Conservation (phyloP, 768 basidiomycete genomes). For the Paxillus ammoniavirescens region DNA sequence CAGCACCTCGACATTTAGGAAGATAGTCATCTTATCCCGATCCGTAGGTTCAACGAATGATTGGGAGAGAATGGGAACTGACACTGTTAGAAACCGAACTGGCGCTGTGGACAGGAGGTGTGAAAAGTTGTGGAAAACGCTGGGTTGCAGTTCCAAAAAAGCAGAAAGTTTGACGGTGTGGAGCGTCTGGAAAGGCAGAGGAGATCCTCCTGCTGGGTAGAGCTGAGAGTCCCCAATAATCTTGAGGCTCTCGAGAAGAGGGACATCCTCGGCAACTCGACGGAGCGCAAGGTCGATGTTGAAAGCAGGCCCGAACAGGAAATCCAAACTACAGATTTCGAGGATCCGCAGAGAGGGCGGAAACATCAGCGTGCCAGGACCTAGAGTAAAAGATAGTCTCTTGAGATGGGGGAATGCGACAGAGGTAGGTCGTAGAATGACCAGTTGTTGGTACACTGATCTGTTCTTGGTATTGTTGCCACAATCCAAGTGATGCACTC, state of each 20-base stretch:
- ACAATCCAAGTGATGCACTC: conserved; percentile 13
- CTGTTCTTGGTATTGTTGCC: conserved; percentile 5
- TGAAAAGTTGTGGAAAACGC: conserved; percentile 1
- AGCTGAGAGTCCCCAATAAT: conserved; percentile 5
- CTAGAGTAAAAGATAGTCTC: conserved; percentile 7
- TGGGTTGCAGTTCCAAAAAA: conserved; percentile 2
- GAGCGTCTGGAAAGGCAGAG: conserved; percentile 7
- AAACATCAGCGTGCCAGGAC: conserved; percentile 9
- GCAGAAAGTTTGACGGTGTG: conserved; percentile 9
- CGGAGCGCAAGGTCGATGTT: conserved; percentile 9
- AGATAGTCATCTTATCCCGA: not conserved
- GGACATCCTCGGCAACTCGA: conserved; percentile 14
- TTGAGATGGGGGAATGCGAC: conserved; percentile 13
- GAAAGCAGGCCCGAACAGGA: too few species aligned
- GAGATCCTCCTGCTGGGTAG: not conserved
- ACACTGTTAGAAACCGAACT: conserved; percentile 4
- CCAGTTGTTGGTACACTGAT: conserved; percentile 17
- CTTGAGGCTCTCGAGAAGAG: conserved; percentile 8
- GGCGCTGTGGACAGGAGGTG: conserved; percentile 7
- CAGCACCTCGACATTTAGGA: conserved; percentile 5
- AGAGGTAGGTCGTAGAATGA: conserved; percentile 7
- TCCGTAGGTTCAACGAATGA: too few species aligned
- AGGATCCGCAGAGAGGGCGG: conserved; percentile 13
- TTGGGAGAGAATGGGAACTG: not conserved
- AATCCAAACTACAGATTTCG: not conserved